Base-by-base conservation (phyloP, 257 asterid species). In the Solanum appendiculatum region DNA sequence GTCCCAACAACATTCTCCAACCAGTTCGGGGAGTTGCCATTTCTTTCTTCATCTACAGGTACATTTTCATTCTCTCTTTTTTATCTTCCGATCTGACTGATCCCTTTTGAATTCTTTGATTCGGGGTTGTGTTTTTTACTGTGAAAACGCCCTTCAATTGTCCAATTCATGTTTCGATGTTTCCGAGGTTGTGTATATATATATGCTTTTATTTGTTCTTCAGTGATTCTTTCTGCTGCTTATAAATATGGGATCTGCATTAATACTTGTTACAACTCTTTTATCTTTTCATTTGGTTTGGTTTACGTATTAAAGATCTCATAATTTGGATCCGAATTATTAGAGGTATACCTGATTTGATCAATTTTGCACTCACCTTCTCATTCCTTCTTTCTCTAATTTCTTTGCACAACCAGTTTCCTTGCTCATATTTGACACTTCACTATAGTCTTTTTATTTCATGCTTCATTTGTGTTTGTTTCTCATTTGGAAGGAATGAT, bases 121-220 rank as follows among this genome's bases (percentile, higher is more conserved):
- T 83, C 85, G 73, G 81, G 83, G 51, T 69, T 36, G 51, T 85
- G 86, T 88, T 80, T 33, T 60, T 51, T 87, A 86, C 42, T 72
- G 78, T 85, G 80, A 77, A 69, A 84, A 51, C 73, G 20, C 73
- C 66, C 87, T 87, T 83, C 40, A 81, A 78, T 25, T 34, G 29
- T 56, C 36, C 85, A 86, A 68, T 86, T 85, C 86, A 27, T 68
- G 39, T 68, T n/a, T 68, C 85, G 92, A 91, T 89, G 89, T 88
- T 91, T 83, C 48, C 92, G 89, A 91, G 92, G 93, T 77, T 82
- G 78, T 86, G 37, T 56, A n/a, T 85, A 40, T 86, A 56, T 84
- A 40, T 77, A 80, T 89, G 88, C 86, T 89, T 80, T 83, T 72
- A 81, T 92, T 90, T 91, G 91, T 87, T 87, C 85, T 75, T 78